Percentiles rank a stretch among this genome's conserved stretches.
Conservation (phyloP, 1,139 yeast genomes). For the Arxiozyma heterogenica region DNA sequence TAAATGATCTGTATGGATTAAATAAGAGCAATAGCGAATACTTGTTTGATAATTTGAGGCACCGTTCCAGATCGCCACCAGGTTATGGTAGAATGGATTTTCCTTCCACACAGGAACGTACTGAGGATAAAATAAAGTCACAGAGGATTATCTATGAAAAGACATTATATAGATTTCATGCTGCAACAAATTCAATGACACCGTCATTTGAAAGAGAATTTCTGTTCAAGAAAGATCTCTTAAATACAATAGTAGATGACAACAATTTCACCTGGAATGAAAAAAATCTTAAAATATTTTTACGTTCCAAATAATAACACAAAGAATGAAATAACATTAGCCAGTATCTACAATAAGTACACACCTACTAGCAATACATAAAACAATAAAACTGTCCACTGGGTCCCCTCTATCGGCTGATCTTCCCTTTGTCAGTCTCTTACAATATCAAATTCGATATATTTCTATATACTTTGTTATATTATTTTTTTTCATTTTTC, state of each 20-base stretch:
- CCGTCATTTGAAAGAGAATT: constrained; percentile 26
- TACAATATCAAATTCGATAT: not conserved
- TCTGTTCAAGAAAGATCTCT: constrained; percentile 22
- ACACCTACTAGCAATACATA: not conserved
- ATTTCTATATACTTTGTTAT: not conserved
- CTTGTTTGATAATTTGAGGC: constrained; percentile 28
- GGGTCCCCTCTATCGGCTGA: not conserved
- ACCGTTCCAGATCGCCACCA: constrained; percentile 52
- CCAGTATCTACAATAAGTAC: not conserved
- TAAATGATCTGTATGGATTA: not conserved
- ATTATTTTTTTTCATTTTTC: no score
- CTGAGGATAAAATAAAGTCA: constrained; percentile 30
- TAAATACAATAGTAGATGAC: constrained; percentile 39
- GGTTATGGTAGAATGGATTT: constrained; percentile 57
- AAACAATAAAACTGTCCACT: no score
- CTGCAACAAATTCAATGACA: constrained; percentile 29
- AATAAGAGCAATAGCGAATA: constrained; percentile 6
- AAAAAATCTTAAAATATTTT: constrained; percentile 17
- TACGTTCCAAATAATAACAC: not conserved
- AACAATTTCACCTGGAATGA: constrained; percentile 32
- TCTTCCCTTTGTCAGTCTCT: not conserved
- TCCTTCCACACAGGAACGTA: constrained; percentile 49
- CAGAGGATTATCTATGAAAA: constrained; percentile 28
- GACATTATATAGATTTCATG: constrained; percentile 34
- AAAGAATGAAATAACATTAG: not conserved